phyloP scores from a whole-genome alignment of 805 yeast species.

The Lipomyces orientalis region DNA sequence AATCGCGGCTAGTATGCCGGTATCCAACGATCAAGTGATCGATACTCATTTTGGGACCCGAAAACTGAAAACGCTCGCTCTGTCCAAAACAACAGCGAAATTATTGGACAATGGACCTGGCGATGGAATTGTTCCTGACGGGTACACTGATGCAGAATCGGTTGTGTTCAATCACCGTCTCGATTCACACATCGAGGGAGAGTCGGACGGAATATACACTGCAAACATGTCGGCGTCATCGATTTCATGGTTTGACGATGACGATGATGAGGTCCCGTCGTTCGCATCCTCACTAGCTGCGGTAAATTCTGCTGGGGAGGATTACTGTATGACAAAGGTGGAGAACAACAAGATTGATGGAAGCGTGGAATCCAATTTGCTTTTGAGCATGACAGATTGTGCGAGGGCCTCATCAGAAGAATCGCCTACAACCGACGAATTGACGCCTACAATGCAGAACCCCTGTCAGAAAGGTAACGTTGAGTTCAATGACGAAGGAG shows the following conservation, averaged over 20 bases:
- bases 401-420: background rate
- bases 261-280: background rate
- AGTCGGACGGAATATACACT: background rate
- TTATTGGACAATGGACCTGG: background rate
- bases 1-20: background rate
- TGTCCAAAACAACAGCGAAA: background rate
- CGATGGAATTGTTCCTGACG: background rate
- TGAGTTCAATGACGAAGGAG: background rate
- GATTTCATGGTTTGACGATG: background rate
- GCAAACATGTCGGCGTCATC: conserved; percentile 1
- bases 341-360: background rate
- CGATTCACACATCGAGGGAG: background rate
- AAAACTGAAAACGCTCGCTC: background rate
- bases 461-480: background rate
- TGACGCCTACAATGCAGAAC: background rate
- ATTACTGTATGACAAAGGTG: background rate
- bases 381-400: background rate
- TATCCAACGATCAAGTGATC: background rate
- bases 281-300: background rate
- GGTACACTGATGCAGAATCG: background rate
- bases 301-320: background rate
- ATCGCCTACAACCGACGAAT: background rate
- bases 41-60: background rate
- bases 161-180: background rate
- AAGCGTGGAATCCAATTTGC: background rate